phyloP scores from a whole-genome alignment of 148 eudicot genomes.

The Selenicereus undatus region DNA sequence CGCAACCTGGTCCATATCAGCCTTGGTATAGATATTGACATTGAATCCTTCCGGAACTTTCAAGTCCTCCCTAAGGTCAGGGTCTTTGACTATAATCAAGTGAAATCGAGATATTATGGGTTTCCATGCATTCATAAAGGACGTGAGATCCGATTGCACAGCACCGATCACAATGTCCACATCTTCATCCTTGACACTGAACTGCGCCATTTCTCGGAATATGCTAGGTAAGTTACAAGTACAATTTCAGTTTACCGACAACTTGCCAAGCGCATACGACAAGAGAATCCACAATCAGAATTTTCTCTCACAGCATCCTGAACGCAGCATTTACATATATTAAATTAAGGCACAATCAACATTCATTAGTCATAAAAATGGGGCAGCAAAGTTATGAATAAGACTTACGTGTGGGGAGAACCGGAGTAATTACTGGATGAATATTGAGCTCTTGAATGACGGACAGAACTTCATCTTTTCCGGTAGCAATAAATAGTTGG shows the following conservation, averaged over 20 bases:
- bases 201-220: slow-evolving; percentile 52
- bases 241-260: slow-evolving; percentile 11
- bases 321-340: slow-evolving; percentile 9
- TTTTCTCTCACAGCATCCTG: slow-evolving; percentile 76
- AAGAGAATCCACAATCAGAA: slow-evolving; percentile 37
- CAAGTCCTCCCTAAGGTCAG: slow-evolving; percentile 73
- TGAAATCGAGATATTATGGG: slow-evolving; percentile 74
- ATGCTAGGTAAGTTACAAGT: background rate
- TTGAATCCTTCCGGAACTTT: slow-evolving; percentile 73
- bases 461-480: slow-evolving; percentile 73
- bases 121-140: slow-evolving; percentile 81
- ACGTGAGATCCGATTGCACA: slow-evolving; percentile 72
- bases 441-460: slow-evolving; percentile 68
- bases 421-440: slow-evolving; percentile 55
- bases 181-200: slow-evolving; percentile 54
- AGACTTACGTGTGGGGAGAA: slow-evolving; percentile 83
- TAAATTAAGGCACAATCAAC: slow-evolving; percentile 4
- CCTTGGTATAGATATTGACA: slow-evolving; percentile 53
- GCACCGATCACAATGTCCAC: slow-evolving; percentile 95
- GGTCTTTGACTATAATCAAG: slow-evolving; percentile 86
- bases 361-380: slow-evolving; percentile 44
- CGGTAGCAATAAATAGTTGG: slow-evolving; percentile 70
- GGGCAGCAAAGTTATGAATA: background rate
- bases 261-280: slow-evolving; percentile 14
- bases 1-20: slow-evolving; percentile 62